Evolutionary conservation across 768 basidiomycete species (phyloP).

Genomic region (Lactifluus pinguis): DNA sequence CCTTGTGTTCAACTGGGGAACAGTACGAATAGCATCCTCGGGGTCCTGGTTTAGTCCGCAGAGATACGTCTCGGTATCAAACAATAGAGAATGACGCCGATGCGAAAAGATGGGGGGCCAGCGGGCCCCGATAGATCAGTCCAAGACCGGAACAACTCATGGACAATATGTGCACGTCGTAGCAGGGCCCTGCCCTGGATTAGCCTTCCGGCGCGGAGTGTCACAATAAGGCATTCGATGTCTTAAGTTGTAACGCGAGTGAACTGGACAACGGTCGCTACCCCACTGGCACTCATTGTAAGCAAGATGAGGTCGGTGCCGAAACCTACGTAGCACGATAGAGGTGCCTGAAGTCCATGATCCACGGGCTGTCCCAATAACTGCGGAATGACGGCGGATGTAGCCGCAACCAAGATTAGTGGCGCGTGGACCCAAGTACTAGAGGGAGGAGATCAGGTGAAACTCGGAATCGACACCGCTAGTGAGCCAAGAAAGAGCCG

Average conservation of each 20-base stretch:
- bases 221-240: background rate
- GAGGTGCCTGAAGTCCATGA: constrained; percentile 9
- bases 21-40: background rate
- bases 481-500: background rate
- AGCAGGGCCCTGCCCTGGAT: background rate
- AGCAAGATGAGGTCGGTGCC: background rate
- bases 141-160: background rate
- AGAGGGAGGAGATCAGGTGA: background rate
- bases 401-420: background rate
- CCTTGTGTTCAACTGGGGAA: background rate
- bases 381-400: background rate
- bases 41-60: background rate
- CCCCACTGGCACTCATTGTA: background rate
- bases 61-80: background rate
- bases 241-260: background rate
- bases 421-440: background rate
- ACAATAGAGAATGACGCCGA: background rate
- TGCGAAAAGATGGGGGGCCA: background rate
- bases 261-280: background rate
- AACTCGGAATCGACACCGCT: background rate
- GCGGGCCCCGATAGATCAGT: background rate
- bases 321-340: background rate
- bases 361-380: constrained; percentile 6
- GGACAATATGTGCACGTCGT: background rate
- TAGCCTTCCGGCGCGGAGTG: background rate